Base-by-base conservation (phyloP, 1,284 basidiomycete species). In the Chondrostereum purpureum region DNA sequence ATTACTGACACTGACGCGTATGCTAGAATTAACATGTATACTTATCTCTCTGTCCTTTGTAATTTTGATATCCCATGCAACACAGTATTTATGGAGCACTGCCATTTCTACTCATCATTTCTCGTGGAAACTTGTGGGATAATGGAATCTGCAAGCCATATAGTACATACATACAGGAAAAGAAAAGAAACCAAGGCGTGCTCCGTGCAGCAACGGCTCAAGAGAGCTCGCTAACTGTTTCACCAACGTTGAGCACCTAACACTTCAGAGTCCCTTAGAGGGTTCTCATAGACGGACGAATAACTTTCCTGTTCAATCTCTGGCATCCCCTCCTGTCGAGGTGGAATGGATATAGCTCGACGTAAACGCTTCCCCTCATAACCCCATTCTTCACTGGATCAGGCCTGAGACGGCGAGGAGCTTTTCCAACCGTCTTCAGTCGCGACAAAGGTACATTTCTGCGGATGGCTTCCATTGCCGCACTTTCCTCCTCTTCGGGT, bases 361-460 rank as follows among this genome's bases (percentile, higher is more conserved):
- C 53, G 44, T 59, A 56, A 42, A 66, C 50, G 48, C 63, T 65
- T 8, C 51, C 60, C 35, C 57, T 56, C 17, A 54, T 45, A 41
- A 55, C 50, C 13, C 44, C 46, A 12, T 55, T 46, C 18, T 40
- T 57, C 3, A 57, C 57, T 10, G 64, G 63, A 6, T 53, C 50
- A 4, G 67, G 72, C 19, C 68, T 71, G 3, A 47, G 54, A 46
- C 58, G 62, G 42, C 58, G 60, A 3, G 68, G 64, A 19, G 60
- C 70, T 22, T 55, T 65, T 1, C 73, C 71, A 31, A 70, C 57
- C 48, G 62, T 71, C 62, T 69, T 74, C 42, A 71, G 63, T 42
- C 64, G 61, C 21, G 58, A 47, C 16, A 60, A 33, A 4, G 50
- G 43, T 3, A 38, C 31, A 19, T 40, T 44, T 13, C 22, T 24